Percentiles rank a stretch among this genome's conserved stretches.
These are phyloP conservation scores for Alternaria solani DNA, from an alignment of 2,329 filamentous ascomycete genomes.

Conservation along the genomic window DNA sequence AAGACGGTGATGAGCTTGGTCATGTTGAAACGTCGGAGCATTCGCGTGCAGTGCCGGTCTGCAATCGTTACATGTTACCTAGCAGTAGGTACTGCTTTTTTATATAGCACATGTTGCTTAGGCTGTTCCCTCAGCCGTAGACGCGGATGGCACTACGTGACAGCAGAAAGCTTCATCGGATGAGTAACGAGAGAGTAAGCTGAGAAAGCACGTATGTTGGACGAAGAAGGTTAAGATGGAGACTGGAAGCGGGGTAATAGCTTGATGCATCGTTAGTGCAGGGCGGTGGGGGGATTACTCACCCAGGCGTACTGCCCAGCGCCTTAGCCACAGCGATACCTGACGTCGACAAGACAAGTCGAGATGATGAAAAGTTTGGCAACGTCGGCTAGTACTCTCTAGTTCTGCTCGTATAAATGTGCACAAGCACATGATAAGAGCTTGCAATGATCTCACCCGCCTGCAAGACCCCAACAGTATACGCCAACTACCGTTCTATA, in stretches of 20 bases:
- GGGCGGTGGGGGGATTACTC: conserved; percentile 6
- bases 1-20: conserved; percentile 53
- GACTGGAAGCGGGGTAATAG: neutral
- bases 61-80: neutral
- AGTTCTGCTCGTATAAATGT: neutral
- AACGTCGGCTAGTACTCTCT: neutral
- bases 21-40: conserved; percentile 20
- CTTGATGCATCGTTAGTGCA: neutral
- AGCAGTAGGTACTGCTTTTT: too few species aligned
- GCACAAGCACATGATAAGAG: neutral
- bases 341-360: neutral
- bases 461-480: neutral
- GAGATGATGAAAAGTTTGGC: neutral
- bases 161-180: neutral
- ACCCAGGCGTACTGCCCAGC: neutral
- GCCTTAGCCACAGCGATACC: neutral
- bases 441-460: neutral
- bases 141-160: neutral
- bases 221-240: neutral
- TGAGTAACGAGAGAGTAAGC: neutral
- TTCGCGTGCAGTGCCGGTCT: neutral
- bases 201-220: neutral
- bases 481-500: neutral
- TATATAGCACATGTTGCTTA: too few species aligned
- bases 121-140: too few species aligned